phyloP scores from a whole-genome alignment of 2,329 filamentous ascomycete genomes.

The Xylaria arbuscula region DNA sequence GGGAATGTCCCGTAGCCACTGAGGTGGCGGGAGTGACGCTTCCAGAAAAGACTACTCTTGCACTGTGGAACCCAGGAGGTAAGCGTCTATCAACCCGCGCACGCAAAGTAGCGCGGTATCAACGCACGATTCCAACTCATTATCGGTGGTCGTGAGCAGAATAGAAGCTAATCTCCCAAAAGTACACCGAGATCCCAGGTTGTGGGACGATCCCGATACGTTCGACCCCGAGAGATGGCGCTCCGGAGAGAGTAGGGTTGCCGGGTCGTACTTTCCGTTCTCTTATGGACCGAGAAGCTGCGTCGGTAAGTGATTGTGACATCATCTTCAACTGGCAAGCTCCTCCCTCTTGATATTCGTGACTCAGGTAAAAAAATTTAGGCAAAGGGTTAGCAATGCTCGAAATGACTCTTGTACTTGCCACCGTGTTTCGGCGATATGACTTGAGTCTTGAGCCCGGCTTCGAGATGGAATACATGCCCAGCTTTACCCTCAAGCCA shows the following conservation, averaged over 20 bases:
- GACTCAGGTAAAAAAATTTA: conserved; percentile 18
- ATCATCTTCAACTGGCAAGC: too few relatives aligned
- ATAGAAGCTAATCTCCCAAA: too few relatives aligned
- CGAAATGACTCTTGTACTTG: conserved; percentile 34
- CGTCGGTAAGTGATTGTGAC: conserved; percentile 22
- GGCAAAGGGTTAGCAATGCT: conserved; percentile 37
- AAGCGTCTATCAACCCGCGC: conserved; percentile 10
- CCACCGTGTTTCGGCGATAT: conserved; percentile 31
- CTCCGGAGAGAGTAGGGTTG: conserved; percentile 30
- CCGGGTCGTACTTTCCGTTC: conserved; percentile 36
- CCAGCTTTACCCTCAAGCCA: conserved; percentile 34
- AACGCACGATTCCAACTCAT: conserved; percentile 5
- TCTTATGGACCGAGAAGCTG: conserved; percentile 36
- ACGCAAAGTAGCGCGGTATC: not conserved
- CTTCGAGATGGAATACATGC: conserved; percentile 35
- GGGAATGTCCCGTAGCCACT: conserved; percentile 30
- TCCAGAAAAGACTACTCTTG: conserved; percentile 33
- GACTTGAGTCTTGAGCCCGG: conserved; percentile 31
- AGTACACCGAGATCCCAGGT: conserved; percentile 34
- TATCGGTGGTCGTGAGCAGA: not conserved
- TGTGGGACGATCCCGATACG: conserved; percentile 36
- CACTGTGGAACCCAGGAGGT: conserved; percentile 36
- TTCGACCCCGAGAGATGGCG: conserved; percentile 37
- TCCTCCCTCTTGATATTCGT: not conserved
- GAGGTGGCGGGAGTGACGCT: conserved; percentile 34